Evolutionary conservation across 352 stramenopile genomes (phyloP), one percentile per base, ranked within the genome.

Genomic region (Phytophthora macrochlamydospora): DNA sequence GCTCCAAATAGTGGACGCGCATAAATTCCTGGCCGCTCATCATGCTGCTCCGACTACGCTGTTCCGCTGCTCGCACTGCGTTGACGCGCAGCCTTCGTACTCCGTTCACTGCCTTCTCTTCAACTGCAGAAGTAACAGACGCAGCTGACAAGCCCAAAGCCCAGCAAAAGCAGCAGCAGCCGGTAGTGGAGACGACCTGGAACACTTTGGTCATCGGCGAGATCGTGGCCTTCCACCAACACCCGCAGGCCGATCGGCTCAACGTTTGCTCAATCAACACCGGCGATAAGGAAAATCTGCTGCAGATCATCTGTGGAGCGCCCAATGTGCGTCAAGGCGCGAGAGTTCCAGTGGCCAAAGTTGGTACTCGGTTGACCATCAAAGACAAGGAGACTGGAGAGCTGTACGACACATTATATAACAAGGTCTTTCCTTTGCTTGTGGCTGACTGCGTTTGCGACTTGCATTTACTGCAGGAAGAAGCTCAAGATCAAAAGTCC

Each of bases 401-500:
- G 12, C 50, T 86, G 80, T 89, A 74, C 48, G 81, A 79, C 29
- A 2, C 38, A 46, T 45, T 31, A 13, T 7, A 32, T 24, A 24
- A 24, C 18, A 24, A 24, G 18, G 18, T 24, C 18, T 24, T 24
- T 24, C 18, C 18, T 24, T 24, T 24, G 18, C 18, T 24, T 24
- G 18, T 24, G 18, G 18, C 18, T 24, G 18, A 24, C 18, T 24
- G 18, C 18, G 38, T 55, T 29, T 64, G 40, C 63, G 30, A 53
- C 35, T 29, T 7, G 1, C 0, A 0, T 24, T 24, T 24, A 24
- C 18, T 33, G 53, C 59, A 92, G 80, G 29, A 92, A 90, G 57
- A 80, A 89, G 51, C 67, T 94, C 24, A 94, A 92, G 72, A 94
- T 94, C 72, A 92, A 94, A 94, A 92, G 72, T 90, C 81, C 33